phyloP scores from a whole-genome alignment of 495 filamentous ascomycete species.

The Podospora pseudocomata region DNA sequence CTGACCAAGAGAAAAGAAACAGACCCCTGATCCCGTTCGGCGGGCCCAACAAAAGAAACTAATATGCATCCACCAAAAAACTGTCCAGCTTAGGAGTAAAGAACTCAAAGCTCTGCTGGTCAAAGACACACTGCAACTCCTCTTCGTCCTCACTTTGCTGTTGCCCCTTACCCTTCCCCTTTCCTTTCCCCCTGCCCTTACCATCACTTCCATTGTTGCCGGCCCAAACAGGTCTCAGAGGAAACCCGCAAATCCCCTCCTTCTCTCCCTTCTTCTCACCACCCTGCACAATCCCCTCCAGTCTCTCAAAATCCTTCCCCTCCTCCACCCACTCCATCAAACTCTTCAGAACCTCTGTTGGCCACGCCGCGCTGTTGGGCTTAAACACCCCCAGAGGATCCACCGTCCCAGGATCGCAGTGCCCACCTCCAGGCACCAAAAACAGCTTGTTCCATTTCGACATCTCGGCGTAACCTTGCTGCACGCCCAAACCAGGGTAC shows the following conservation, averaged over 20 bases:
- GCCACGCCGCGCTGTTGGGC: conserved; percentile 10
- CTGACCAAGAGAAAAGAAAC: too few relatives aligned
- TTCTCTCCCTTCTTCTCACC: conserved; percentile 36
- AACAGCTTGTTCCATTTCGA: conserved; percentile 52
- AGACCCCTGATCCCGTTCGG: too few relatives aligned
- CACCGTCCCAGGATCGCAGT: conserved; percentile 42
- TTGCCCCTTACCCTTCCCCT: background rate
- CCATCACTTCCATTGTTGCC: conserved; percentile 4
- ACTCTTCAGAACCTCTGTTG: conserved; percentile 40
- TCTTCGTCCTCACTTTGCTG: background rate
- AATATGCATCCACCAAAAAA: background rate
- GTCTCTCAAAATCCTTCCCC: conserved; percentile 36
- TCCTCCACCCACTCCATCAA: conserved; percentile 54
- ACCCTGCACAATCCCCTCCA: conserved; percentile 41
- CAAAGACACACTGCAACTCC: conserved; percentile 42
- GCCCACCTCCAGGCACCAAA: conserved; percentile 50
- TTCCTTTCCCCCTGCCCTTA: background rate
- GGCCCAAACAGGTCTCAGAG: conserved; percentile 46
- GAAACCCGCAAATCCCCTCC: conserved; percentile 47
- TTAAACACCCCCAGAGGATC: conserved; percentile 43
- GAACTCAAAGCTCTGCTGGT: conserved; percentile 25
- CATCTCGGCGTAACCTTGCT: conserved; percentile 37
- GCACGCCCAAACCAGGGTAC: conserved; percentile 41
- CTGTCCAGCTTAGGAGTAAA: background rate
- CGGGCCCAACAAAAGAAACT: background rate